Evolutionary conservation across 768 basidiomycete genomes (phyloP), one percentile per base, ranked within the genome.

Genomic region (Cystobasidium ongulense): DNA sequence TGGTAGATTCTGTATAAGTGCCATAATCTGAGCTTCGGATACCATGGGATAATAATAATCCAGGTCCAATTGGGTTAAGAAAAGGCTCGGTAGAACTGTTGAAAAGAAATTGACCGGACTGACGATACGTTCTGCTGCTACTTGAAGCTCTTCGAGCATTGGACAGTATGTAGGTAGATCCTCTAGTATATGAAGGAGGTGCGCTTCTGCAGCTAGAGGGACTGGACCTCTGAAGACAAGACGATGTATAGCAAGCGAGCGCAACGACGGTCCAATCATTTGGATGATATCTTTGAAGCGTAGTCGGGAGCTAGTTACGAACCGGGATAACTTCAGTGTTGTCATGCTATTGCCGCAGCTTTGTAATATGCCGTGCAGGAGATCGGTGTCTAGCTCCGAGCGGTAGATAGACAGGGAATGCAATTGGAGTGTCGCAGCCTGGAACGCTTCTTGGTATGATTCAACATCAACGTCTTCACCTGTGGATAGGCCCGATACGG

Each of bases 131-230:
- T 71, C 54, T 36, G 68, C n/a, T 54, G 53, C 50, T 21, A 71
- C 35, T 46, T 71, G 68, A 5, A 71, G 53, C 27, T 71, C 68
- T 29, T 71, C 68, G 7, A 71, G 54, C 52, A 71, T 35, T 2
- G 68, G 68, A 29, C 68, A 71, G 31, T 33, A 25, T 13, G 18
- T 31, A 27, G 68, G 53, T 35, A 71, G 25, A 54, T 57, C 43
- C 33, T 71, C 68, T 8, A 71, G 33, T 1, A 71, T 46, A 18
- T n/a, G 27, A 29, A 38, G 17, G 10, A 71, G 68, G 1, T 35
- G 18, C 10, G 23, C n/a, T 18, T 71, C 52, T 17, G n/a, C 21
- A 23, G 52, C 33, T 5, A 39, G 33, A 1, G 53, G 52, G 13
- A 8, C 3, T 53, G 25, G 50, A 33, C 39, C 50, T 25, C 63